A percentile compares a stretch with the other conserved stretches of the same genome.
Evolutionary conservation across 331 rosid species (phyloP).

Genomic region (Quercus tomentella): DNA sequence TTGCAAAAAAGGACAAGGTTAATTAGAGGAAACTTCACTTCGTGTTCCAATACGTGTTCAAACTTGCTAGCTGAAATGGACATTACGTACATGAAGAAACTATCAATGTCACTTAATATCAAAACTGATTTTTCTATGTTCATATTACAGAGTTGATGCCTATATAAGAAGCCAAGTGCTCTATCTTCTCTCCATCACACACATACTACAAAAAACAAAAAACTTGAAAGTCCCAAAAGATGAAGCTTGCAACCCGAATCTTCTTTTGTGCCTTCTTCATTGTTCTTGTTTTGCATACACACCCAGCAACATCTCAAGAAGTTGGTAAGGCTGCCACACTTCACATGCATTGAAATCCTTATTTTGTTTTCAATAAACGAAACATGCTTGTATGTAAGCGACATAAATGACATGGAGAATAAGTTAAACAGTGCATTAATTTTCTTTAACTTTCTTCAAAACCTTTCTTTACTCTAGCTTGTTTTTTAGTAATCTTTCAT

Average conservation of each 20-base stretch:
- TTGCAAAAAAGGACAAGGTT: too few relatives aligned
- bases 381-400: not conserved
- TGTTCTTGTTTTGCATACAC: conserved; percentile 24
- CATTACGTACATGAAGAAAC: too few relatives aligned
- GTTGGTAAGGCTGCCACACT: not conserved
- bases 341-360: not conserved
- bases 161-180: not conserved
- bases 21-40: too few relatives aligned
- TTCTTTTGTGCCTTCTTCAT: conserved; percentile 31
- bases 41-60: too few relatives aligned
- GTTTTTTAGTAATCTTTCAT: not conserved
- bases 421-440: too few relatives aligned
- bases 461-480: not conserved
- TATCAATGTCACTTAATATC: not conserved
- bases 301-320: conserved; percentile 35
- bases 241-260: conserved; percentile 14
- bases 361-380: not conserved
- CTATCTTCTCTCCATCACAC: not conserved
- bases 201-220: not conserved
- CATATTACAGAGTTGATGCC: not conserved
- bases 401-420: not conserved
- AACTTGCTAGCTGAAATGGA: too few relatives aligned
- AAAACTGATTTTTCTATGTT: not conserved
- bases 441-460: too few relatives aligned
- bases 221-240: conserved; percentile 19